Evolutionary conservation across 805 yeast species (phyloP).

Genomic region (Saturnispora ahearnii): DNA sequence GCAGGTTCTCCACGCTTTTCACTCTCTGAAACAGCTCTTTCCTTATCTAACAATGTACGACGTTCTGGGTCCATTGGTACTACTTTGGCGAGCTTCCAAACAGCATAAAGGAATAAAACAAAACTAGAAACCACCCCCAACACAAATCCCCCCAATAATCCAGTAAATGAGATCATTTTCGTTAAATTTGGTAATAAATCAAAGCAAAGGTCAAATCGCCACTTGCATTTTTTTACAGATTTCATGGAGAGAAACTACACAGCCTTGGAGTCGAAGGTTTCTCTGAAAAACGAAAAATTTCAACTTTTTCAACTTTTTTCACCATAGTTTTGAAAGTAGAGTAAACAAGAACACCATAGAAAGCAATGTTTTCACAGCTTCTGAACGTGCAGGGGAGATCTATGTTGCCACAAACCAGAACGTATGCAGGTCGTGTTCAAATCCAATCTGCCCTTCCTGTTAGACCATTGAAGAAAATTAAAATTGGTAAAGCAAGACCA

Average conservation of each 20-base stretch:
- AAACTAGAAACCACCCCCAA: background rate
- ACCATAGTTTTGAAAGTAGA: background rate
- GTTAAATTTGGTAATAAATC: background rate
- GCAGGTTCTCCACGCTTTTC: conserved; percentile 19
- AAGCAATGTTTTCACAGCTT: background rate
- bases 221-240: background rate
- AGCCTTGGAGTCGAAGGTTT: background rate
- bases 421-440: conserved; percentile 26
- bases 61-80: conserved; percentile 16
- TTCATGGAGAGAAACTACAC: background rate
- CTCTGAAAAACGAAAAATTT: background rate
- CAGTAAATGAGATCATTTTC: background rate
- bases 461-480: conserved; percentile 62
- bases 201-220: background rate
- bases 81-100: background rate
- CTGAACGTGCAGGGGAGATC: background rate
- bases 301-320: background rate
- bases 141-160: background rate
- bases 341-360: background rate
- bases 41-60: conserved; percentile 9
- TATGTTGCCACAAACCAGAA: conserved; percentile 12
- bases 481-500: conserved; percentile 83
- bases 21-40: conserved; percentile 21
- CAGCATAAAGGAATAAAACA: background rate
- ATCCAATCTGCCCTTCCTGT: conserved; percentile 24